Conservation (phyloP, 2,329 filamentous ascomycete species). For the Venturia carpophila region DNA sequence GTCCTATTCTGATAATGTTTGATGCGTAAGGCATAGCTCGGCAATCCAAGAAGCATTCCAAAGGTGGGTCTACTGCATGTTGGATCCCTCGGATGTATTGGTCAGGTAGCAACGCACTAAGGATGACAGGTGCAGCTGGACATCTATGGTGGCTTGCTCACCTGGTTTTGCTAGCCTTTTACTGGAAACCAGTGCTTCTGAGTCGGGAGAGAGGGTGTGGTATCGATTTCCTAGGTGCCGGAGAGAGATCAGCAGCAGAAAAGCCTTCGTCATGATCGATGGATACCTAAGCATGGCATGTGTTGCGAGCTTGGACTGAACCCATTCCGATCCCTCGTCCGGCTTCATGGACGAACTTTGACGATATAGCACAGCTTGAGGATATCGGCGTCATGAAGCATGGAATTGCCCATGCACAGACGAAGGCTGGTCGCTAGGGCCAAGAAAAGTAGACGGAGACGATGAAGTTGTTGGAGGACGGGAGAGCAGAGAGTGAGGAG, state of each 20-base stretch:
- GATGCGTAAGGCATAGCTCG: not conserved
- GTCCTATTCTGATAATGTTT: not conserved
- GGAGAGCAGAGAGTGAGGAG: too few species aligned
- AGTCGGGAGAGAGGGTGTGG: not conserved
- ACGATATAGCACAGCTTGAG: too few species aligned
- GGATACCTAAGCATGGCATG: not conserved
- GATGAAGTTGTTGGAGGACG: too few species aligned
- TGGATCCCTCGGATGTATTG: not conserved
- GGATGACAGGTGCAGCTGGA: not conserved
- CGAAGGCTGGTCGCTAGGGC: too few species aligned
- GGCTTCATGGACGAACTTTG: too few species aligned
- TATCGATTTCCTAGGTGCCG: not conserved
- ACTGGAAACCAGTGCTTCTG: not conserved
- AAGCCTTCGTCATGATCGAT: not conserved
- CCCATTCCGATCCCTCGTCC: too few species aligned
- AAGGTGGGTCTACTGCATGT: not conserved
- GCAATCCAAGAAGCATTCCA: not conserved
- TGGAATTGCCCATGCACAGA: too few species aligned
- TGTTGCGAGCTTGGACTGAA: not conserved
- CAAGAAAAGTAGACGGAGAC: too few species aligned
- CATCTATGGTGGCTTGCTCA: not conserved
- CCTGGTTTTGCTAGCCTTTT: not conserved
- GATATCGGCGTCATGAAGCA: too few species aligned
- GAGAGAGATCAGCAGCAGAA: not conserved
- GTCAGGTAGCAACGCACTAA: not conserved